phyloP scores from a whole-genome alignment of 2,329 filamentous ascomycete species.

The Chrysoporthe puriensis region DNA sequence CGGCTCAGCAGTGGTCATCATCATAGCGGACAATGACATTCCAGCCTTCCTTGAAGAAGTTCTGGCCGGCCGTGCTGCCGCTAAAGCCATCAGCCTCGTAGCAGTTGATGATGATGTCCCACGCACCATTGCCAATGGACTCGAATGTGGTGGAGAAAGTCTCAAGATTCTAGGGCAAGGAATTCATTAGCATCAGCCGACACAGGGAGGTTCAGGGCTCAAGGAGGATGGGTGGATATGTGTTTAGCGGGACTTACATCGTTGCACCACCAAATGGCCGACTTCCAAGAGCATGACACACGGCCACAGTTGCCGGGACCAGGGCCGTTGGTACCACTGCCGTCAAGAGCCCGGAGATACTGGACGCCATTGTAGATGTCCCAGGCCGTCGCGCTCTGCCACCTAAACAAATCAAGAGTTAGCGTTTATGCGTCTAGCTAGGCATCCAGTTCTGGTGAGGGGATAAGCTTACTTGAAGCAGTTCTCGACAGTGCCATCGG shows the following conservation, averaged over 20 bases:
- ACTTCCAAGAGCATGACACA: slow-evolving; percentile 10
- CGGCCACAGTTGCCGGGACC: slow-evolving; percentile 15
- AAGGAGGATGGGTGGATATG: neutral
- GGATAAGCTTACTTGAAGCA: neutral
- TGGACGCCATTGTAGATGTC: neutral
- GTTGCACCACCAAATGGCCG: slow-evolving; percentile 20
- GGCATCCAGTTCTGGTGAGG: neutral
- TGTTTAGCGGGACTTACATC: neutral
- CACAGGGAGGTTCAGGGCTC: neutral
- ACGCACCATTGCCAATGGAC: slow-evolving; percentile 12
- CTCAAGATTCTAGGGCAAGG: neutral
- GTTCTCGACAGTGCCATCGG: neutral
- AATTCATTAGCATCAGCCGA: neutral
- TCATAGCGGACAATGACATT: slow-evolving; percentile 20
- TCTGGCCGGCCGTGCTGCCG: slow-evolving; percentile 8
- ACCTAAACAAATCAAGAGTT: neutral
- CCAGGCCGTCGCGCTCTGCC: neutral
- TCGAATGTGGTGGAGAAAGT: slow-evolving; percentile 5
- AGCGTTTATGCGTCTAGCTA: neutral
- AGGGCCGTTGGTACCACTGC: slow-evolving; percentile 5
- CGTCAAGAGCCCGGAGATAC: slow-evolving; percentile 2
- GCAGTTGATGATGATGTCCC: slow-evolving; percentile 12
- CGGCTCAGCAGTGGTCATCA: neutral
- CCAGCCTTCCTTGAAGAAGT: slow-evolving; percentile 16
- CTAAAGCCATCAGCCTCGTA: neutral